phyloP scores from a whole-genome alignment of 345 rosid genomes.

The Aquilaria sinensis region DNA sequence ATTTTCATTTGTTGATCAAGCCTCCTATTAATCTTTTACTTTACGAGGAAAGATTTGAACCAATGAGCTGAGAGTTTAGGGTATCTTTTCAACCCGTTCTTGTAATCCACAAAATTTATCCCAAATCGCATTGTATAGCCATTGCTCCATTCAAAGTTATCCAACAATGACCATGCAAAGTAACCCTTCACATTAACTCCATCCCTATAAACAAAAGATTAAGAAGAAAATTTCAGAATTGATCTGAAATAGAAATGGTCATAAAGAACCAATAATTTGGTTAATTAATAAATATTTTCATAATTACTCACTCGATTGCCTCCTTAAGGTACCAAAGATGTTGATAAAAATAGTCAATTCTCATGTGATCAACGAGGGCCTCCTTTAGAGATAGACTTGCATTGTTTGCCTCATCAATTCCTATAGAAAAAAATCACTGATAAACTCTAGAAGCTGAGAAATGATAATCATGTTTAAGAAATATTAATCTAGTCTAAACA shows the following conservation, averaged over 20 bases:
- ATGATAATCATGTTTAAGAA: too few relatives aligned
- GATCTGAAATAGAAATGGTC: neutral
- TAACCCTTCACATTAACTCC: constrained; percentile 40
- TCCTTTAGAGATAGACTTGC: constrained; percentile 21
- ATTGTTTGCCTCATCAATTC: constrained; percentile 26
- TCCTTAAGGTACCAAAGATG: constrained; percentile 25
- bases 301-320: constrained; percentile 19
- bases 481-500: too few relatives aligned
- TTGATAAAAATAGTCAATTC: constrained; percentile 12
- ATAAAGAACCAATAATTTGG: neutral
- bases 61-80: too few relatives aligned
- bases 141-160: constrained; percentile 34
- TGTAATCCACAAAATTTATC: constrained; percentile 30
- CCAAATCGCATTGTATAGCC: constrained; percentile 39
- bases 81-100: constrained; percentile 22
- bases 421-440: neutral
- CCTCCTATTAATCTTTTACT: neutral
- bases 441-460: too few relatives aligned
- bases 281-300: neutral
- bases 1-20: too few relatives aligned
- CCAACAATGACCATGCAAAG: constrained; percentile 39
- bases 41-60: too few relatives aligned
- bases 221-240: constrained; percentile 3
- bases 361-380: constrained; percentile 9
- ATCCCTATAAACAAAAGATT: constrained; percentile 14